Conservation (phyloP, 768 basidiomycete genomes). For the Hemileccinum rubropunctum region DNA sequence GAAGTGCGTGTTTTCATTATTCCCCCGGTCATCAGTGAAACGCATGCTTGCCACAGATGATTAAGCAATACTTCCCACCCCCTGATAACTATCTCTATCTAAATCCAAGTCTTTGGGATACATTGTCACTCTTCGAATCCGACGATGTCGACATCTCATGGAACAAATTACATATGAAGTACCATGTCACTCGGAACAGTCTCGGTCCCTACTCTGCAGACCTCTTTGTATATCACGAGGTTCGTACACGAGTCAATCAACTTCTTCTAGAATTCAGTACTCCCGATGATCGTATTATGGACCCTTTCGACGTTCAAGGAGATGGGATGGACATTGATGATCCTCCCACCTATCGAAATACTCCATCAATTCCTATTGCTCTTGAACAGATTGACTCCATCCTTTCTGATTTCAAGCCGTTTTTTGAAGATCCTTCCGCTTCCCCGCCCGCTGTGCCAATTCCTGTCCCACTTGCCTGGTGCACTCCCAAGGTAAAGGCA, state of each 20-base stretch:
- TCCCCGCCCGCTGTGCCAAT: constrained; percentile 35
- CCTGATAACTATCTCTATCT: constrained; percentile 55
- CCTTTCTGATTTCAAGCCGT: constrained; percentile 43
- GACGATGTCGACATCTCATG: constrained; percentile 48
- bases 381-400: constrained; percentile 48
- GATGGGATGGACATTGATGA: constrained; percentile 31
- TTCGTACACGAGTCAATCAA: constrained; percentile 47
- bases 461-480: constrained; percentile 55
- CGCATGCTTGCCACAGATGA: constrained; percentile 37
- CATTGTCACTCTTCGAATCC: constrained; percentile 41
- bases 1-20: constrained; percentile 46
- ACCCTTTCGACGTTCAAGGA: constrained; percentile 16
- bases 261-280: constrained; percentile 32
- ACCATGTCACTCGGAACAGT: constrained; percentile 56
- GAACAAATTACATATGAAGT: constrained; percentile 60
- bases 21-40: neutral
- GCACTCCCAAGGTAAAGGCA: constrained; percentile 66
- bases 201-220: constrained; percentile 77
- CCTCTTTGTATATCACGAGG: constrained; percentile 61
- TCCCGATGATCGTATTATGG: constrained; percentile 15
- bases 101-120: constrained; percentile 52
- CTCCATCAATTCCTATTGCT: constrained; percentile 35
- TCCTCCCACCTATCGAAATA: constrained; percentile 12
- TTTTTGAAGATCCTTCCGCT: constrained; percentile 34
- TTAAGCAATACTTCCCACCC: constrained; percentile 55